Evolutionary conservation across 2,329 filamentous ascomycete species (phyloP).

Genomic region (Penicillium sp.): DNA sequence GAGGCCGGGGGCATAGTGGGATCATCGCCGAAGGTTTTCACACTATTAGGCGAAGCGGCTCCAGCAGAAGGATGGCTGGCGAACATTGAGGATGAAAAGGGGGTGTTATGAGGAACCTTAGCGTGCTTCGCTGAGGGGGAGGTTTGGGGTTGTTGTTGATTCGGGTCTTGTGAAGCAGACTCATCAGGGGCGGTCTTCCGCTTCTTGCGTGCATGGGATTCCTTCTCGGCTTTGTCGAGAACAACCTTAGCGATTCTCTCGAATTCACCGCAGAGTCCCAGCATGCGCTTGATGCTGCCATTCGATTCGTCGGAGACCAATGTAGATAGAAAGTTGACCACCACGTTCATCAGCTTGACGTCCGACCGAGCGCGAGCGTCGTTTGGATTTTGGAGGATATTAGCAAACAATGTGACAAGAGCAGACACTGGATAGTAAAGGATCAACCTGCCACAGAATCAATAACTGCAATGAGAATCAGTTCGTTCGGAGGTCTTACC

Average conservation of each 20-base stretch:
- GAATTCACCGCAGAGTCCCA: constrained; percentile 93
- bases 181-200: constrained; percentile 70
- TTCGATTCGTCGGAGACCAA: constrained; percentile 88
- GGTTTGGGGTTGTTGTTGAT: constrained; percentile 13
- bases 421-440: constrained; percentile 96
- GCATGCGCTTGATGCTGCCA: constrained; percentile 89
- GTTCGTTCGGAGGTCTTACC: constrained; percentile 59
- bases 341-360: constrained; percentile 85
- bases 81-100: constrained; percentile 32
- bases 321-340: constrained; percentile 88
- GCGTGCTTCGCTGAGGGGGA: constrained; percentile 32
- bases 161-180: constrained; percentile 23
- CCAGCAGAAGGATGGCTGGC: constrained; percentile 21
- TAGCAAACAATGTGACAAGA: constrained; percentile 91
- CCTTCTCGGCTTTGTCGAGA: constrained; percentile 87
- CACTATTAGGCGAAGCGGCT: constrained; percentile 16
- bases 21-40: constrained; percentile 28
- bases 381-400: constrained; percentile 92
- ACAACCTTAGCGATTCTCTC: constrained; percentile 90
- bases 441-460: constrained; percentile 63
- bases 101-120: constrained; percentile 17
- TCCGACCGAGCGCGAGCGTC: constrained; percentile 87
- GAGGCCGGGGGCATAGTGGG: constrained; percentile 25
- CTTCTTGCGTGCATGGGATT: constrained; percentile 77
- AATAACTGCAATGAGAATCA: not conserved